phyloP scores from a whole-genome alignment of 2,329 filamentous ascomycete genomes.

The Volutella citrinella region DNA sequence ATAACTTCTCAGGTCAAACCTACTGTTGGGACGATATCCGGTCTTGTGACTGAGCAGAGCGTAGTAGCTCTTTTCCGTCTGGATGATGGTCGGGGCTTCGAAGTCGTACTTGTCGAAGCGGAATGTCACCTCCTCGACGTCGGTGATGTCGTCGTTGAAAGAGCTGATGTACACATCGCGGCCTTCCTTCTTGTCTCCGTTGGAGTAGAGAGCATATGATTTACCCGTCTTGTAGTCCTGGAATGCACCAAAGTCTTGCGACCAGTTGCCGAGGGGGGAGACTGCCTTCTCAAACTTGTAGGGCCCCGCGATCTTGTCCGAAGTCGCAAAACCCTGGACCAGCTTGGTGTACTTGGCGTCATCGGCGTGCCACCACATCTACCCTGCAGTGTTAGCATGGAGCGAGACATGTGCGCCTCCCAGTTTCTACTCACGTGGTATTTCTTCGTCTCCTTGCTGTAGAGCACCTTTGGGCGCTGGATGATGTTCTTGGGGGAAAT shows the following conservation, averaged over 20 bases:
- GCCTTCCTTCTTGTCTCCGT: constrained; percentile 52
- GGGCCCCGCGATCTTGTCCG: constrained; percentile 50
- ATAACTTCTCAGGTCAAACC: no score
- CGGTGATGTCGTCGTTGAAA: constrained; percentile 51
- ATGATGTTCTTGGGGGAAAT: constrained; percentile 56
- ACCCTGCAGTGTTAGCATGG: constrained; percentile 1
- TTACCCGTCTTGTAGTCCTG: constrained; percentile 56
- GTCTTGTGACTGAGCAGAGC: constrained; percentile 63
- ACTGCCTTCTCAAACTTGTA: constrained; percentile 54
- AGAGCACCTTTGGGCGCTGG: constrained; percentile 60
- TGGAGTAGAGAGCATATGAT: constrained; percentile 57
- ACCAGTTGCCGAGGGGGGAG: constrained; percentile 59
- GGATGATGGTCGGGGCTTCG: constrained; percentile 58
- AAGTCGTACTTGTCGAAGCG: constrained; percentile 59
- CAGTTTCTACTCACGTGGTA: constrained; percentile 46
- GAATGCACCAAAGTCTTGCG: constrained; percentile 60
- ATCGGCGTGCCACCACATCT: constrained; percentile 62
- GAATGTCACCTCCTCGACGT: constrained; percentile 49
- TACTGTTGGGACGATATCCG: constrained; percentile 57
- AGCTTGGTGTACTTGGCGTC: constrained; percentile 54
- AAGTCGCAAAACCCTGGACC: constrained; percentile 53
- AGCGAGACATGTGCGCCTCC: accelerated
- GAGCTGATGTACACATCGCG: constrained; percentile 55
- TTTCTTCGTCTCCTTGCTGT: constrained; percentile 49
- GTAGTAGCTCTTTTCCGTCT: constrained; percentile 58